phyloP scores from a whole-genome alignment of 208 protist genomes.

The Acanthamoeba royreba region DNA sequence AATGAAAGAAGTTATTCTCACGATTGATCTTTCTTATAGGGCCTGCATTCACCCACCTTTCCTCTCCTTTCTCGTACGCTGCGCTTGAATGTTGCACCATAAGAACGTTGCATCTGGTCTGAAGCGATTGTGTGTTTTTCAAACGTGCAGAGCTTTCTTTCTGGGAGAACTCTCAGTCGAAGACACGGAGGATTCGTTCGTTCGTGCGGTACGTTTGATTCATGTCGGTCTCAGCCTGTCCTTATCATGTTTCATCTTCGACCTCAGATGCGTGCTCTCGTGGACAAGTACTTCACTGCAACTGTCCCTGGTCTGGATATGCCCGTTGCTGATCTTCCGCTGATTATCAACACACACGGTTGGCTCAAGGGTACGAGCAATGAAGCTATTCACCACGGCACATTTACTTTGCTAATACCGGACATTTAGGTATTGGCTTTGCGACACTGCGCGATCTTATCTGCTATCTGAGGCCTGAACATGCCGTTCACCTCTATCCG shows the following conservation, averaged over 20 bases:
- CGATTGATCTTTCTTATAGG: not conserved
- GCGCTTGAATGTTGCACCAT: not conserved
- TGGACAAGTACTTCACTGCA: not conserved
- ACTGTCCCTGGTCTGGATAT: not conserved
- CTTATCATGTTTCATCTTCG: not conserved
- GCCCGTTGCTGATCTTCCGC: not conserved
- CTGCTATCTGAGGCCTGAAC: not conserved
- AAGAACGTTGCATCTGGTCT: not conserved
- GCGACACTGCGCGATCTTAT: not conserved
- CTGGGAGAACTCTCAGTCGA: not conserved
- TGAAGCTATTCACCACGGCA: not conserved
- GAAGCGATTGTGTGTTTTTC: not conserved
- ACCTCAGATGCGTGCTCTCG: not conserved
- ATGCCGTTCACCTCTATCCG: not conserved
- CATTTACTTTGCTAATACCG: not conserved
- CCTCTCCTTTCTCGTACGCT: not conserved
- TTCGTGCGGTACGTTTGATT: not conserved
- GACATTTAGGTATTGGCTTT: not conserved
- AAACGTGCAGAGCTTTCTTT: not conserved
- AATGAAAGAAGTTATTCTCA: not conserved
- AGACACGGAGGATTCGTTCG: not conserved
- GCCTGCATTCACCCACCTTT: not conserved
- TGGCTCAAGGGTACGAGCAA: not conserved
- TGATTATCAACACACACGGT: slow-evolving; percentile 14
- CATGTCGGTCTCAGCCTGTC: not conserved